Base-by-base conservation (phyloP, 768 basidiomycete genomes). In the Porphyrellus cyaneotinctus region DNA sequence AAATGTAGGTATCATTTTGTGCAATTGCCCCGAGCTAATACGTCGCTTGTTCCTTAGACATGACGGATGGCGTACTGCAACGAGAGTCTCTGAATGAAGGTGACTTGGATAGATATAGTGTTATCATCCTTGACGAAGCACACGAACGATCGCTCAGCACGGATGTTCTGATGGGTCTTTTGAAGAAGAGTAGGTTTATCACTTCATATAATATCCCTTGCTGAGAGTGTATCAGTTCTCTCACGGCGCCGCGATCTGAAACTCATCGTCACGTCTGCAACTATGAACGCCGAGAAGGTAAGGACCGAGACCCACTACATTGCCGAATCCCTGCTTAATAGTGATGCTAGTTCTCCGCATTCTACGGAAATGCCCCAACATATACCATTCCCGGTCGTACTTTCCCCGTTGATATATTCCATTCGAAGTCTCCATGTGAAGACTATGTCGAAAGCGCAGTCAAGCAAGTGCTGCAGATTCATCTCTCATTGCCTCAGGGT, bases 201-300 rank as follows among this genome's bases (percentile, higher is more conserved):
- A n/a, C 36, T 4, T 22, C 28, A 4, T 42, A 32, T 17, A 15
- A 1, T 4, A n/a, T 12, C 15, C 28, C 49, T 36, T 24, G 28
- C 56, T 49, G 51, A 66, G 28, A 35, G 44, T 43, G 24, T 1
- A 8, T 26, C 53, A 90, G 85, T 94, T 61, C 73, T 99, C 22
- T 93, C 94, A 2, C 82, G 97, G 4, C 77, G 97, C 54, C 77
- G 95, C 51, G 97, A 99, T 67, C 74, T 98, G 38, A 98, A 93
- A 69, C 82, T 99, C 38, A 93, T 99, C 58, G 94, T 99, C 35
- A 98, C 97, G 1, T 98, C 97, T 9, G 97, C 97, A 3, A 99
- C 97, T 4, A 99, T 99, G 97, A 99, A 99, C 66, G 91, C 97
- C 1, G 94, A 97, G 44, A 99, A 99, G 84, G 94, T 90, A 58